Evolutionary conservation across 331 rosid species (phyloP), one percentile per base, ranked within the genome.

Genomic region (Dryas integrifolia): DNA sequence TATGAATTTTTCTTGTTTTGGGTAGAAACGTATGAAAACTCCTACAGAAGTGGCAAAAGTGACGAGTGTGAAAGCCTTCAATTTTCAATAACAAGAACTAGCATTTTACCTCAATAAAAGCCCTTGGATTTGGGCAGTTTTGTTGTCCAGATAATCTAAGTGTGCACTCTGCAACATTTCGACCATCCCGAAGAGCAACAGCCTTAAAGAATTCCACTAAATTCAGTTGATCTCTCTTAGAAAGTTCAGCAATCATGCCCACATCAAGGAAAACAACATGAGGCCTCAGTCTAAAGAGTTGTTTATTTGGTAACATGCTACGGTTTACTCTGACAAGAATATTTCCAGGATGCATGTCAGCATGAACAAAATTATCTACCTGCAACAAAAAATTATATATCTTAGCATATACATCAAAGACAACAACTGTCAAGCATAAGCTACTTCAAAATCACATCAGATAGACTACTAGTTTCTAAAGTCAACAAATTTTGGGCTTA

Each of bases 261-360:
- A 91, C 97, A 69, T 91, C 92, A 72, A 91, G 97, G 86, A 91
- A 88, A 79, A 91, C 57, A 72, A 91, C 90, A 81, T 89, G 97
- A 70, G 97, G 97, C 85, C 59, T 87, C 59, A 90, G 69, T 73
- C 80, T 82, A 72, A 83, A 89, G 70, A 87, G 87, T 73, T n/a
- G 67, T 69, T 81, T 76, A 18, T 76, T 79, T 7, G 85, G 78
- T 9, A 76, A 43, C 72, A 79, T 87, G 65, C 75, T 58, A 61
- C 77, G 50, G 4, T 50, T 71, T 18, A 80, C 76, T 67, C 96
- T 84, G 70, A 91, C 92, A 51, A 91, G 96, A 75, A 91, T 91
- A 84, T 91, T 91, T 77, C 96, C 97, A 30, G 97, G 96, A 77
- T 91, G 97, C 92, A 91, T 85, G 80, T 91, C 97, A 59, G 97